Evolutionary conservation across 768 basidiomycete genomes (phyloP).

Genomic region (Zangia roseola): DNA sequence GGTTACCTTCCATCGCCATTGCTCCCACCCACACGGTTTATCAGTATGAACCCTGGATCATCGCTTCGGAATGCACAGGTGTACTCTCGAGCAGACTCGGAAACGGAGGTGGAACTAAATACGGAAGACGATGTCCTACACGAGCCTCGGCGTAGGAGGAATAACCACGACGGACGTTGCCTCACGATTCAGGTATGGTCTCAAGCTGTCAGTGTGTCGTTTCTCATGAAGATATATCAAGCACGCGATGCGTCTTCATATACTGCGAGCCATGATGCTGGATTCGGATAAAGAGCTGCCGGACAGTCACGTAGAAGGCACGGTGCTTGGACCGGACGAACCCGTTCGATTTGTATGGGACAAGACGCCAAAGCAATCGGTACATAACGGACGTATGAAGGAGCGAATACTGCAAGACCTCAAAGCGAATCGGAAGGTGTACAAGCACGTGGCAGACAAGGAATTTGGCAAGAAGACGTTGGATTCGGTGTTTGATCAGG

Average conservation of each 20-base stretch:
- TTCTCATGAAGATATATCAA: slow-evolving; percentile 27
- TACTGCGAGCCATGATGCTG: slow-evolving; percentile 58
- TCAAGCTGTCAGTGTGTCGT: neutral
- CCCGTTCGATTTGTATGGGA: slow-evolving; percentile 79
- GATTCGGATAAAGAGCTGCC: slow-evolving; percentile 58
- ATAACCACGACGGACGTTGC: slow-evolving; percentile 63
- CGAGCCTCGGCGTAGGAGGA: slow-evolving; percentile 45
- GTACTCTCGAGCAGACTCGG: slow-evolving; percentile 31
- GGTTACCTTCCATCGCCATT: slow-evolving; percentile 16
- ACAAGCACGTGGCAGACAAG: slow-evolving; percentile 62
- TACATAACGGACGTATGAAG: slow-evolving; percentile 74
- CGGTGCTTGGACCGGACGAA: slow-evolving; percentile 41
- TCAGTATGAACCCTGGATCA: slow-evolving; percentile 13
- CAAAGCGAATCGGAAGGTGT: slow-evolving; percentile 51
- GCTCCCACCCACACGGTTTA: slow-evolving; percentile 20
- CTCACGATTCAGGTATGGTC: slow-evolving; percentile 61
- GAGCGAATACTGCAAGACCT: slow-evolving; percentile 59
- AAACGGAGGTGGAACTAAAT: slow-evolving; percentile 38
- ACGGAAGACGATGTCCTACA: slow-evolving; percentile 35
- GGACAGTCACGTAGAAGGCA: slow-evolving; percentile 58
- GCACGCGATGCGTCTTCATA: slow-evolving; percentile 71
- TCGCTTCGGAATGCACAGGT: slow-evolving; percentile 24
- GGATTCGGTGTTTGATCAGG: slow-evolving; percentile 67
- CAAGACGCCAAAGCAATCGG: slow-evolving; percentile 72
- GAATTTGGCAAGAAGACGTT: slow-evolving; percentile 63